A percentile compares a stretch with the other conserved stretches of the same genome.
phyloP scores from a whole-genome alignment of 768 basidiomycete genomes.

The Hericium alpestre region DNA sequence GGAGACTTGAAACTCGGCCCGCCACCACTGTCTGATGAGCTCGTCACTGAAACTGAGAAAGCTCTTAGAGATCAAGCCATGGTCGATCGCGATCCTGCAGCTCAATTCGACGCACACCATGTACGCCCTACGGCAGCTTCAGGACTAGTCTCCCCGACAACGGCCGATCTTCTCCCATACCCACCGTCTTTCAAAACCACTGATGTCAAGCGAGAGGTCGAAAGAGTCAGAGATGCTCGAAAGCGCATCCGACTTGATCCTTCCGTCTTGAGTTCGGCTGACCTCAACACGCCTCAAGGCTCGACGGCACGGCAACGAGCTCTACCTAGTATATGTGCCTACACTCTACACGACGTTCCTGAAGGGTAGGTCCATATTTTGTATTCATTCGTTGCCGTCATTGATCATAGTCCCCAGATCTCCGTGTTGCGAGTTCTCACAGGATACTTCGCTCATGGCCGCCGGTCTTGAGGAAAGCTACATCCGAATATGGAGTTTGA shows the following conservation, averaged over 20 bases:
- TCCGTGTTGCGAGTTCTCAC: constrained; percentile 81
- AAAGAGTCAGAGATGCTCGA: constrained; percentile 76
- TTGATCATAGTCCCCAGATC: constrained; percentile 35
- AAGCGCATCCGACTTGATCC: constrained; percentile 90
- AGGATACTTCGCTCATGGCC: constrained; percentile 85
- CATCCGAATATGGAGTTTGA: constrained; percentile 88
- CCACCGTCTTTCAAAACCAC: constrained; percentile 74
- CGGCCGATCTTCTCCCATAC: constrained; percentile 68
- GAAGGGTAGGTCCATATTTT: constrained; percentile 61
- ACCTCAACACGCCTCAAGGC: constrained; percentile 50
- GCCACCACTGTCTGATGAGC: constrained; percentile 65
- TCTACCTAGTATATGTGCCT: constrained; percentile 88
- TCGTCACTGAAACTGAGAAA: constrained; percentile 73
- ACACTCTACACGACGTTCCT: constrained; percentile 89
- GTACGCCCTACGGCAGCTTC: constrained; percentile 37
- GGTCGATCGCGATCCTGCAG: constrained; percentile 57
- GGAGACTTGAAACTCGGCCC: constrained; percentile 82
- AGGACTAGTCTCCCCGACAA: constrained; percentile 53
- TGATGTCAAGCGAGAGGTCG: constrained; percentile 88
- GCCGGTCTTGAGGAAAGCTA: constrained; percentile 94
- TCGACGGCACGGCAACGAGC: constrained; percentile 48
- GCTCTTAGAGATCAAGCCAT: constrained; percentile 73
- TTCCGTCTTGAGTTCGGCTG: constrained; percentile 44
- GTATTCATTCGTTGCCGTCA: neutral
- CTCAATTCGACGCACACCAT: constrained; percentile 54